Base-by-base conservation (phyloP, 495 filamentous ascomycete species). In the Penicillium malachiteum region DNA sequence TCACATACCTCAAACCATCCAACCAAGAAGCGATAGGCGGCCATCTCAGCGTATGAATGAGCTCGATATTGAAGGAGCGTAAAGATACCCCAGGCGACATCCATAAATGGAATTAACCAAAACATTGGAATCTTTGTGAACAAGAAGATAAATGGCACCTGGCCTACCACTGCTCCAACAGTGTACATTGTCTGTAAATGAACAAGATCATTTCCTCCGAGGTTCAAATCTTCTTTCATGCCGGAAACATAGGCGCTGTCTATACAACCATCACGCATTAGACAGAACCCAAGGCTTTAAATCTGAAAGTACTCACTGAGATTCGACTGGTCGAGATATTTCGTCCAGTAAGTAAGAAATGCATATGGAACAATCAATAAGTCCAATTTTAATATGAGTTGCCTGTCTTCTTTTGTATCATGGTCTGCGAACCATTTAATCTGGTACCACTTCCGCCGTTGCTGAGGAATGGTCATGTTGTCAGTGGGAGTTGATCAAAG, bases 21-120 rank as follows among this genome's bases (percentile, higher is more conserved):
- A 44, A 96, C 83, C 66, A 95, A 88, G 73, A 96, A 94, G 32
- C 92, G 85, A 57, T 90, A 81, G 17, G 84, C 77, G 48, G 66
- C 64, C 18, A 74, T 21, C 37, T 74, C 69, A 12, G 64, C 55
- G 40, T 62, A 70, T n/a, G 63, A 67, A 21, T 42, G 38, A 3
- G 48, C 68, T 34, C 75, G 70, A 53, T 72, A 78, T 39, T 80
- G 76, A 16, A 75, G 56, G 33, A 80, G 50, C 0, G 78, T 80
- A 48, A 78, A 79, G 34, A 79, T 59, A 3, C 78, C 76, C 78
- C 78, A 80, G 49, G 59, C 59, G 38, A 71, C 60, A 49, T 77
- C 72, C 63, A 72, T 47, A 26, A 70, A 67, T 14, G 77, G 77
- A 34, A 81, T 74, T 2, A 78, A 51, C 66, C 70, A 76, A 52